Evolutionary conservation across 2,329 filamentous ascomycete genomes (phyloP).

Genomic region (Hypocrella siamensis): DNA sequence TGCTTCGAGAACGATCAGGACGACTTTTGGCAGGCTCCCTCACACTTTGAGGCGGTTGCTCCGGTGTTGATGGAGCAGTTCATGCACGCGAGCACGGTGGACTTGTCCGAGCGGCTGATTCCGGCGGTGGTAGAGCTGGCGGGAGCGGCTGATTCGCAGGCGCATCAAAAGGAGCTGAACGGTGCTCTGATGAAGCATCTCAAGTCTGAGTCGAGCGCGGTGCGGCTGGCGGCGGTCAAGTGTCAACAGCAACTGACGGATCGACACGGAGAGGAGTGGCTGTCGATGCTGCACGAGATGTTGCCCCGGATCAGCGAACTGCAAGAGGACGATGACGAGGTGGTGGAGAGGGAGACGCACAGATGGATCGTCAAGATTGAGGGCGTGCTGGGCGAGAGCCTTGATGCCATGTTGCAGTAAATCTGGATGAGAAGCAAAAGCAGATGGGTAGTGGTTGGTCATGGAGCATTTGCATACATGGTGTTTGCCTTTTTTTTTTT

Average conservation of each 20-base stretch:
- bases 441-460: neutral
- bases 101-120: slow-evolving; percentile 40
- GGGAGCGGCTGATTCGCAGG: slow-evolving; percentile 63
- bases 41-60: slow-evolving; percentile 64
- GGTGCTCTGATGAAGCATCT: slow-evolving; percentile 60
- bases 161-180: slow-evolving; percentile 88
- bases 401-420: slow-evolving; percentile 85
- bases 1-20: slow-evolving; percentile 84
- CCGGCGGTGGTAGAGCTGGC: slow-evolving; percentile 70
- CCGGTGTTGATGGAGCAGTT: slow-evolving; percentile 55
- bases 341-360: slow-evolving; percentile 77
- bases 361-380: slow-evolving; percentile 87
- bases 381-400: slow-evolving; percentile 71
- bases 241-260: slow-evolving; percentile 69
- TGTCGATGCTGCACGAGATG: slow-evolving; percentile 85
- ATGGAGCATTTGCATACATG: neutral
- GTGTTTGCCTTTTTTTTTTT: neutral
- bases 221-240: slow-evolving; percentile 68
- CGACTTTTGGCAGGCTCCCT: slow-evolving; percentile 87
- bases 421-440: no score
- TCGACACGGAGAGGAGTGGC: slow-evolving; percentile 81
- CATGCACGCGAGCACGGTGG: slow-evolving; percentile 26
- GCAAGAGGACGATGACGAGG: slow-evolving; percentile 91
- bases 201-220: slow-evolving; percentile 52
- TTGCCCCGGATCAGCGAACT: slow-evolving; percentile 89